Percentiles rank a stretch among this genome's conserved stretches.
Evolutionary conservation across 495 filamentous ascomycete species (phyloP).

Genomic region (Corynascus novoguineensis): DNA sequence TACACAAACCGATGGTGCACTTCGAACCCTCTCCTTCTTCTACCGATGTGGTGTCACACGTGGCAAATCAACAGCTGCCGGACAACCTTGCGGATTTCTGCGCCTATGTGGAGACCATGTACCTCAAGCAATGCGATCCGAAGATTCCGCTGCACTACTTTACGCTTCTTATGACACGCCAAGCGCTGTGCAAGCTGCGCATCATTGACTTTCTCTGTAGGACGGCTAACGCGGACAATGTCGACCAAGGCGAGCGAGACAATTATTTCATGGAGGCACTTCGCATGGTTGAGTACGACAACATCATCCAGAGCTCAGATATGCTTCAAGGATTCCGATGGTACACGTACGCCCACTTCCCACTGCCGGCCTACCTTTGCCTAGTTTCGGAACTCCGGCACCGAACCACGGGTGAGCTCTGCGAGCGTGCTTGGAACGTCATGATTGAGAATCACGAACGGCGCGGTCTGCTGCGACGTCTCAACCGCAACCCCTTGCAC

Average conservation of each 20-base stretch:
- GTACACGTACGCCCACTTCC: constrained; percentile 50
- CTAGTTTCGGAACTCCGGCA: constrained; percentile 45
- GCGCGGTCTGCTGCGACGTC: constrained; percentile 34
- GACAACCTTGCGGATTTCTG: constrained; percentile 51
- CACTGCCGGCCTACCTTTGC: constrained; percentile 50
- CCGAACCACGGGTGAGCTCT: constrained; percentile 44
- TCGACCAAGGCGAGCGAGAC: constrained; percentile 40
- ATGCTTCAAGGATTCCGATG: constrained; percentile 45
- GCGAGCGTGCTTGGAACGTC: constrained; percentile 49
- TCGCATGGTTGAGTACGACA: constrained; percentile 49
- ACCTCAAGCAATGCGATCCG: constrained; percentile 56
- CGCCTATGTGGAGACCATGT: constrained; percentile 52
- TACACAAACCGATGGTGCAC: constrained; percentile 32
- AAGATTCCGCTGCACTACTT: constrained; percentile 55
- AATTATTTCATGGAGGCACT: constrained; percentile 44
- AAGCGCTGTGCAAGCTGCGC: constrained; percentile 45
- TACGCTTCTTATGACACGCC: constrained; percentile 45
- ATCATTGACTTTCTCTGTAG: constrained; percentile 33
- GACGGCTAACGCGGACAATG: constrained; percentile 18
- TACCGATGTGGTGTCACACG: constrained; percentile 40
- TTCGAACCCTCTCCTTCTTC: constrained; percentile 31
- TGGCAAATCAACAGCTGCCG: constrained; percentile 41
- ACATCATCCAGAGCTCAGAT: constrained; percentile 42
- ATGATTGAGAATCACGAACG: constrained; percentile 47
- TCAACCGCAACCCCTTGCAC: constrained; percentile 46